phyloP scores from a whole-genome alignment of 495 filamentous ascomycete species.

The Tuber indicum region DNA sequence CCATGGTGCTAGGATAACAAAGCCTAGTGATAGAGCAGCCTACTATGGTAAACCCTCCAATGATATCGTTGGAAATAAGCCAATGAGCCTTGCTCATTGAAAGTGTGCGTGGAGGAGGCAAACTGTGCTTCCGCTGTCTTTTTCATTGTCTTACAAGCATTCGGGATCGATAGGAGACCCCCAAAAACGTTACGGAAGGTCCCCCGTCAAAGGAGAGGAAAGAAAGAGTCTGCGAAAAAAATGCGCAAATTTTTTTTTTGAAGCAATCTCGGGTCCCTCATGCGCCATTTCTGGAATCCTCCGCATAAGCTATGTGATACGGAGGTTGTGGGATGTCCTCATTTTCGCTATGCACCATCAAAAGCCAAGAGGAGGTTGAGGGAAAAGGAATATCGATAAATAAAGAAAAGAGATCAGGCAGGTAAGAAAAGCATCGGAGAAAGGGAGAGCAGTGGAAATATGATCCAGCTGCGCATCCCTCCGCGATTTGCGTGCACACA shows the following conservation, averaged over 20 bases:
- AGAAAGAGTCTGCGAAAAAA: not conserved
- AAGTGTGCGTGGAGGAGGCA: not conserved
- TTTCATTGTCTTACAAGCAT: not conserved
- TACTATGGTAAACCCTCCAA: not conserved
- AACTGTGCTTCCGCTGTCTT: not conserved
- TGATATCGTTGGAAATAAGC: not conserved
- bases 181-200: not conserved
- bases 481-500: not conserved
- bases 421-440: not conserved
- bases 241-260: not conserved
- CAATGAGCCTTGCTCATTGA: not conserved
- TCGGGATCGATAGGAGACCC: not conserved
- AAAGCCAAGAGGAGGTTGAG: not conserved
- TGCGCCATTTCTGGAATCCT: not conserved
- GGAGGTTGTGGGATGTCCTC: not conserved
- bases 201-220: not conserved
- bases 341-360: not conserved
- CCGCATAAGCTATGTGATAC: not conserved
- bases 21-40: not conserved
- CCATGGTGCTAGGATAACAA: not conserved
- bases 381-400: not conserved
- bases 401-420: not conserved
- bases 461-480: not conserved
- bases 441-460: not conserved
- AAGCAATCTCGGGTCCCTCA: not conserved